phyloP scores from a whole-genome alignment of 805 yeast genomes.

The Lipomyces sp. region DNA sequence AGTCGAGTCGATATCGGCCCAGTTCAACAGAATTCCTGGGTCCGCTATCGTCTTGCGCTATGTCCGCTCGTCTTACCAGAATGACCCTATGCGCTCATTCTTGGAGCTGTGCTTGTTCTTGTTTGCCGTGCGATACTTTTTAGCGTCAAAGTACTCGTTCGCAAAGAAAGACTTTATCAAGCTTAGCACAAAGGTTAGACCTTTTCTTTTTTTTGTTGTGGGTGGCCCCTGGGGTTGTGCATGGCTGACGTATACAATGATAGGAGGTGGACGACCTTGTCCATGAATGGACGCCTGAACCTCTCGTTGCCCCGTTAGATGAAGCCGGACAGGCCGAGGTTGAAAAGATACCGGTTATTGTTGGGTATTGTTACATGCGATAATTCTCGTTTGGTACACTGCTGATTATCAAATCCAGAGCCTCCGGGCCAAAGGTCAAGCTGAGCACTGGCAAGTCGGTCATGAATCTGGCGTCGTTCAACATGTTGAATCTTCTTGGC shows the following conservation, averaged over 20 bases:
- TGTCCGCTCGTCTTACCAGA: conserved; percentile 81
- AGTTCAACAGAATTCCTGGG: conserved; percentile 46
- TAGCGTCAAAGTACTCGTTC: conserved; percentile 74
- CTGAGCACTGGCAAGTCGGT: conserved; percentile 33
- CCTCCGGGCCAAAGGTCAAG: conserved; percentile 33
- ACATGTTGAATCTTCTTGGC: conserved; percentile 67
- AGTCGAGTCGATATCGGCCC: conserved; percentile 33
- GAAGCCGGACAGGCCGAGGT: conserved; percentile 65
- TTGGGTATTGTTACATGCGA: conserved; percentile 47
- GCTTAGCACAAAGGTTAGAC: conserved; percentile 42
- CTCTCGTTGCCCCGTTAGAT: conserved; percentile 61
- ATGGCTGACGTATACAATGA: background rate
- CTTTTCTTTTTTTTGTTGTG: background rate
- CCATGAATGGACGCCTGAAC: conserved; percentile 91
- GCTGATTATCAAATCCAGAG: conserved; percentile 11
- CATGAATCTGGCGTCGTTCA: conserved; percentile 52
- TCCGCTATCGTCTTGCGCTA: conserved; percentile 57
- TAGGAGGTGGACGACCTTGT: conserved; percentile 79
- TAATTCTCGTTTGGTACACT: background rate
- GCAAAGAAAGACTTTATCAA: conserved; percentile 72
- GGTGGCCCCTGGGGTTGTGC: background rate
- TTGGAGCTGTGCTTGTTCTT: conserved; percentile 76
- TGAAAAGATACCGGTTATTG: conserved; percentile 64
- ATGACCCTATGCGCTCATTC: conserved; percentile 89
- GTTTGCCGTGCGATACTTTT: conserved; percentile 84